Evolutionary conservation across 441 rosid genomes (phyloP).

Genomic region (Gossypium gossypioides): DNA sequence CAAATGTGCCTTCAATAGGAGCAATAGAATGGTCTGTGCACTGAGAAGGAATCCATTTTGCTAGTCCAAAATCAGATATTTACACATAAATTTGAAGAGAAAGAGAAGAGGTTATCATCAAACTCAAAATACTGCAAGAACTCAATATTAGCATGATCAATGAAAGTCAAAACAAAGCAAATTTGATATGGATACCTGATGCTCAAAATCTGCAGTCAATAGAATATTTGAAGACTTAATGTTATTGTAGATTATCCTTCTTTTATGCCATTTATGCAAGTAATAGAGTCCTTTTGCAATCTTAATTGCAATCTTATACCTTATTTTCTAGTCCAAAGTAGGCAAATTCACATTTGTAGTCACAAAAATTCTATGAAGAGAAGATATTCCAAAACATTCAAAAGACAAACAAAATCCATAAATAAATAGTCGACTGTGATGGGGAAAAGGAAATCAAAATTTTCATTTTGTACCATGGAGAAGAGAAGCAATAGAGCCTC

Average conservation of each 20-base stretch:
- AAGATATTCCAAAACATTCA: background rate
- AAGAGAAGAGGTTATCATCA: background rate
- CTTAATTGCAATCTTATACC: conserved; percentile 67
- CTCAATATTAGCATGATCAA: background rate
- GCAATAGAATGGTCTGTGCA: conserved; percentile 95
- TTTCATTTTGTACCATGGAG: conserved; percentile 57
- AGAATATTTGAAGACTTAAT: conserved; percentile 83
- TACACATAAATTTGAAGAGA: conserved; percentile 7
- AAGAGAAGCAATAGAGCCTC: conserved; percentile 82
- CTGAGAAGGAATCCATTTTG: conserved; percentile 95
- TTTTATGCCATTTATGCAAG: conserved; percentile 78
- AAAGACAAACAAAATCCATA: background rate
- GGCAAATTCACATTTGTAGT: conserved; percentile 39
- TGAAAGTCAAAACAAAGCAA: background rate
- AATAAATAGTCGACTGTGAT: background rate
- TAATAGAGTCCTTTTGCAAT: conserved; percentile 76
- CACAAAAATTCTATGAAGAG: background rate
- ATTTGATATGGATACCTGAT: conserved; percentile 30
- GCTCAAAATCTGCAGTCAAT: conserved; percentile 62
- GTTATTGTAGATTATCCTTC: conserved; percentile 86
- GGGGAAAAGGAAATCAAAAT: background rate
- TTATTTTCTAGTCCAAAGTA: conserved; percentile 59
- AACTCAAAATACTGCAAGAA: background rate
- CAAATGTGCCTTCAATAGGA: conserved; percentile 95
- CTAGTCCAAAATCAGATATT: conserved; percentile 93